These are phyloP conservation scores for Magnaporthiopsis incrustans DNA, from an alignment of 2,329 filamentous ascomycete genomes.

Conservation along the genomic window DNA sequence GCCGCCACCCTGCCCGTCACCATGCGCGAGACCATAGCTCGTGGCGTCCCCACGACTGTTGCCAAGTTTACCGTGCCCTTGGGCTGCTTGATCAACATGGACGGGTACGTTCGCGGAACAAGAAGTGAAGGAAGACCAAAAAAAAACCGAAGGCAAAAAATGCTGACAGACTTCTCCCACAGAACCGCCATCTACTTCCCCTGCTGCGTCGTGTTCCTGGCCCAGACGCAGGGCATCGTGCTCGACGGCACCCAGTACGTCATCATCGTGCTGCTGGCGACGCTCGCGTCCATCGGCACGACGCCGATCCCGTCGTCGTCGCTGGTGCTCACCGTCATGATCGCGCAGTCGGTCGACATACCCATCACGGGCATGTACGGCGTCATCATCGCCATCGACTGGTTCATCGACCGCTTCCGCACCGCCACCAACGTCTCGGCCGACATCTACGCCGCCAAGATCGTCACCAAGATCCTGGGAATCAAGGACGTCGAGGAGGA, in stretches of 20 bases:
- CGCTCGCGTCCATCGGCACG: slow-evolving; percentile 43
- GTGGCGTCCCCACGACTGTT: slow-evolving; percentile 33
- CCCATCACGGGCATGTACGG: slow-evolving; percentile 23
- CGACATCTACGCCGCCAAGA: slow-evolving; percentile 36
- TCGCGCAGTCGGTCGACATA: slow-evolving; percentile 35
- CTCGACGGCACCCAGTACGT: slow-evolving; percentile 37
- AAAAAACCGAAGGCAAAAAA: not conserved
- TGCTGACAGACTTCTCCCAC: slow-evolving; percentile 12
- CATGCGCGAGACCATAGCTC: slow-evolving; percentile 30
- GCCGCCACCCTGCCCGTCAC: slow-evolving; percentile 44
- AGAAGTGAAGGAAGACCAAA: not conserved
- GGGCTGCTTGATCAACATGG: slow-evolving; percentile 43
- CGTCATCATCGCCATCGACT: slow-evolving; percentile 46
- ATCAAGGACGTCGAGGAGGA: slow-evolving; percentile 16
- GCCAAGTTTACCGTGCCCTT: slow-evolving; percentile 39
- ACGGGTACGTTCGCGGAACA: slow-evolving; percentile 19
- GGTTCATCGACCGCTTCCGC: slow-evolving; percentile 48
- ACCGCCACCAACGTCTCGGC: slow-evolving; percentile 42
- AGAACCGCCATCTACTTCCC: slow-evolving; percentile 48
- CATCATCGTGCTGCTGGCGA: slow-evolving; percentile 39
- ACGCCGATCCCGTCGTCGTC: slow-evolving; percentile 45
- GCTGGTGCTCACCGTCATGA: slow-evolving; percentile 44
- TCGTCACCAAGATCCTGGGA: slow-evolving; percentile 31
- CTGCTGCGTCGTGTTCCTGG: slow-evolving; percentile 43
- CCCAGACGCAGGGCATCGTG: slow-evolving; percentile 37